Conservation (phyloP, 1,284 basidiomycete species). For the Spongispora temasekensis region DNA sequence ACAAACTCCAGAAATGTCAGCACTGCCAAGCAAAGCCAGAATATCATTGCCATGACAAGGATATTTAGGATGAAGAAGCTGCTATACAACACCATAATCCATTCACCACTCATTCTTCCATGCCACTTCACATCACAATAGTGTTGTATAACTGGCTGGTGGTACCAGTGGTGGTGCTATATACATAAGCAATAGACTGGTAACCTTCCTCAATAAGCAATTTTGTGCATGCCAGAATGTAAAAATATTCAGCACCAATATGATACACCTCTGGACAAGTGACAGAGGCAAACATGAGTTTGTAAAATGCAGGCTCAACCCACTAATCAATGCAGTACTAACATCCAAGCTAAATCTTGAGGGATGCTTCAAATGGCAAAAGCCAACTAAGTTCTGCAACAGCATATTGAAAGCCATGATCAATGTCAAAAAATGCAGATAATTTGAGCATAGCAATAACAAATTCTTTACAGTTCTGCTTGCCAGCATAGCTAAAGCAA, state of each 20-base stretch:
- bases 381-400: background rate
- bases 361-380: background rate
- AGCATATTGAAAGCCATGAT: background rate
- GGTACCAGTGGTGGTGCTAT: background rate
- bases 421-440: background rate
- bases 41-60: background rate
- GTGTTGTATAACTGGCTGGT: background rate
- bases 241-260: conserved; percentile 7
- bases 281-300: conserved; percentile 1
- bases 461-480: background rate
- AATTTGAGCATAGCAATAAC: background rate
- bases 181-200: background rate
- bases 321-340: conserved; percentile 1
- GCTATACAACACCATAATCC: background rate
- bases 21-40: background rate
- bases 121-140: background rate
- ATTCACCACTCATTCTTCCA: background rate
- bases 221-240: background rate
- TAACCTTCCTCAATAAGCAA: background rate
- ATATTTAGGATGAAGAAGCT: background rate
- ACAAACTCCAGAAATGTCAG: background rate
- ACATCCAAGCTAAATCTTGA: conserved; percentile 3
- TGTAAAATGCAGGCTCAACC: conserved; percentile 1
- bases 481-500: background rate
- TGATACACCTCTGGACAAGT: background rate